Evolutionary conservation across 2,329 filamentous ascomycete genomes (phyloP).

Genomic region (Trichoderma sp.): DNA sequence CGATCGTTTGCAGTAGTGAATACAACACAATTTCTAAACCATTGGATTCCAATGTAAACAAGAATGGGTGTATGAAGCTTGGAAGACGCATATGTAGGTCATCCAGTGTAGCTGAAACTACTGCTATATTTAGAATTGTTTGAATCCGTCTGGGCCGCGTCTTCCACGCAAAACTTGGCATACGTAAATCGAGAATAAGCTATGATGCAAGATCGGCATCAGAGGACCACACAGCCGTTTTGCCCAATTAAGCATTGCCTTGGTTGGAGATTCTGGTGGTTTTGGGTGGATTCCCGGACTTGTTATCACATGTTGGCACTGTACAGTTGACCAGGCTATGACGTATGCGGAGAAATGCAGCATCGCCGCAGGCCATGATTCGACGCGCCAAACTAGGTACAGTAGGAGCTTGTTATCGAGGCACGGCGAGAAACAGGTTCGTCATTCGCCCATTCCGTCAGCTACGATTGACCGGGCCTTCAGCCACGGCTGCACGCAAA

Average conservation of each 20-base stretch:
- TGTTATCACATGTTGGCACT: not conserved
- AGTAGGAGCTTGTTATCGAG: not conserved
- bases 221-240: constrained; percentile 6
- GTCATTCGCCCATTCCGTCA: constrained; percentile 1
- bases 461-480: not conserved
- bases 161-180: not conserved
- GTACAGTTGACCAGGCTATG: not conserved
- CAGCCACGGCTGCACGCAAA: constrained; percentile 3
- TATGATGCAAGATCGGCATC: constrained; percentile 24
- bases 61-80: not conserved
- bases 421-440: not conserved
- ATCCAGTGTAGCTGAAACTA: not conserved
- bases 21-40: not conserved
- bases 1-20: not conserved
- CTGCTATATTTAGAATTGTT: not conserved
- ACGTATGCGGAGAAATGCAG: constrained; percentile 6
- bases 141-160: not conserved
- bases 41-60: not conserved
- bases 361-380: not conserved
- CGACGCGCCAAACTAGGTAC: not conserved
- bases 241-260: constrained; percentile 7
- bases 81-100: not conserved
- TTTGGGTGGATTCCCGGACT: not conserved
- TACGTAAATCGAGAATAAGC: not conserved
- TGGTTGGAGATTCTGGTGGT: not conserved